Base-by-base conservation (phyloP, 164 flowering plant species). In the Litsea cubeba region DNA sequence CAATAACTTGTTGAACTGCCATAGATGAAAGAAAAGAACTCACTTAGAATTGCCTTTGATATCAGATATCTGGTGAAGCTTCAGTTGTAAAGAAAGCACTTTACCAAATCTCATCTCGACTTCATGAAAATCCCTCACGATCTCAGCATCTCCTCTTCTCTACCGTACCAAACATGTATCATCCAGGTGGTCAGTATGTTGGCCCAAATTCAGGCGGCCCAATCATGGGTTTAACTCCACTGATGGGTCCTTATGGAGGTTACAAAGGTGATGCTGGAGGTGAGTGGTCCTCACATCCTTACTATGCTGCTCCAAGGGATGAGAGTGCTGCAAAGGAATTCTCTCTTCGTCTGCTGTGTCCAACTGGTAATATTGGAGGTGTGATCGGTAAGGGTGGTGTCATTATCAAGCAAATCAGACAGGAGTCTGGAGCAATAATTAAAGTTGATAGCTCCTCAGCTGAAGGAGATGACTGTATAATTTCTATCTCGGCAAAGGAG, bases 371-470 rank as follows among this genome's bases (percentile, higher is more conserved):
- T 76, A 87, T 94, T 82, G 97, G 97, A 72, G 90, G 91, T 78
- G 97, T 92, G 62, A 94, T 94, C 77, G 98, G 98, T 20, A 94
- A 90, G 73, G 94, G 93, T 81, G 98, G 98, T 76, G 76, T 78
- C 5, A 86, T 91, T 72, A 92, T 94, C 62, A 94, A 94, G 81
- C 95, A 94, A 83, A 91, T 92, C 62, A 90, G 97, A 68, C 97
- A 94, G 80, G 97, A 94, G 32, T 88, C 98, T 64, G 85, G 91
- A 26, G 97, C 98, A 71, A 72, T 62, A 54, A 88, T 94, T 50
- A 92, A 92, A 79, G 97, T 94, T 70, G 95, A 94, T 82, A 94
- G 95, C 76, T 85, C 95, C 4, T 62, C 87, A 62, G 76, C 90
- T 50, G 91, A 88, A 74, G 95, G 87, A 71, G 94, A 94, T 78